Evolutionary conservation across 352 stramenopile genomes (phyloP).

Genomic region (Phytophthora palmivora): DNA sequence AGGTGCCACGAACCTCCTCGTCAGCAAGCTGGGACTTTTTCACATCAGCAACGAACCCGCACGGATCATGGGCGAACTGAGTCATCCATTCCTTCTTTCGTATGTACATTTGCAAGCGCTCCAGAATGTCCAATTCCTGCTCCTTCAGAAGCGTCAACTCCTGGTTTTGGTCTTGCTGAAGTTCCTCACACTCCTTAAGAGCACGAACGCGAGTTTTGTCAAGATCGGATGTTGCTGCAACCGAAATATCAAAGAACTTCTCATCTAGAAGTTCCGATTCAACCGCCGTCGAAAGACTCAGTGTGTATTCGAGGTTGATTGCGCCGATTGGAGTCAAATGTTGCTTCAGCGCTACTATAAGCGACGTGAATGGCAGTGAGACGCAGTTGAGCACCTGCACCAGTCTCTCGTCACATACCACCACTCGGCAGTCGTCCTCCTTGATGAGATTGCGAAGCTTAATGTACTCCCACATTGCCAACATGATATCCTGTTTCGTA

Average conservation of each 20-base stretch:
- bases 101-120: conserved; percentile 54
- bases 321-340: conserved; percentile 61
- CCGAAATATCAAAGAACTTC: conserved; percentile 66
- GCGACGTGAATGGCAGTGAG: conserved; percentile 70
- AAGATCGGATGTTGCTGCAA: conserved; percentile 59
- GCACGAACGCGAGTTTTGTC: conserved; percentile 43
- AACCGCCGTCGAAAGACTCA: conserved; percentile 45
- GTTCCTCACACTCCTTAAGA: conserved; percentile 64
- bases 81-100: conserved; percentile 75
- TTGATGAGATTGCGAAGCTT: conserved; percentile 81
- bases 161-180: conserved; percentile 72
- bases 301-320: conserved; percentile 70
- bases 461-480: conserved; percentile 84
- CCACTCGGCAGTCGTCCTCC: conserved; percentile 79
- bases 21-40: conserved; percentile 66
- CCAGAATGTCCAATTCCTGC: conserved; percentile 62
- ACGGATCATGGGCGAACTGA: conserved; percentile 71
- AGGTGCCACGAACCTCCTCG: conserved; percentile 47
- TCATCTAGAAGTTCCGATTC: conserved; percentile 52
- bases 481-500: conserved; percentile 76
- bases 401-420: conserved; percentile 65
- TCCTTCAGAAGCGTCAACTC: conserved; percentile 63
- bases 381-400: conserved; percentile 69
- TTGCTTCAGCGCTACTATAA: conserved; percentile 71
- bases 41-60: conserved; percentile 68